Conservation (phyloP, 2,329 filamentous ascomycete genomes). For the Colletotrichum sp. region DNA sequence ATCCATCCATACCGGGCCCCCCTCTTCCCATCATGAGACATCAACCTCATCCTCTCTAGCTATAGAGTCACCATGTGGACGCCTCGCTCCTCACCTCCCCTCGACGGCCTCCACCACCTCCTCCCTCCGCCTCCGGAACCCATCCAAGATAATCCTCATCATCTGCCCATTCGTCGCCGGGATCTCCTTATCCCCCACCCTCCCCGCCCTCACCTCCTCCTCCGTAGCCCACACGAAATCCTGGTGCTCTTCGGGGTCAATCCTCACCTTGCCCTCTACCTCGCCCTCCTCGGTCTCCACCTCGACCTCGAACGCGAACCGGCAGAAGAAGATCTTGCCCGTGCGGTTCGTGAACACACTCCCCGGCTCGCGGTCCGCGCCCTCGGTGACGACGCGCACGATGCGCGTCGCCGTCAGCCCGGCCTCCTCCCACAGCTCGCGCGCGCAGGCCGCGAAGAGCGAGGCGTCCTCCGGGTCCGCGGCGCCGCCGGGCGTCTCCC, state of each 20-base stretch:
- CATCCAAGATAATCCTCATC: constrained; percentile 32
- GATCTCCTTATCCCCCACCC: constrained; percentile 30
- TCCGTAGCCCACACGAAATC: constrained; percentile 46
- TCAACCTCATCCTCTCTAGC: background rate
- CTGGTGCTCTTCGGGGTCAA: too few relatives aligned
- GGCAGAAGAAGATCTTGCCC: constrained; percentile 32
- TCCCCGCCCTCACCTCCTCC: constrained; percentile 36
- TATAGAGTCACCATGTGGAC: background rate
- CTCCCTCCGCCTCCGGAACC: constrained; percentile 30
- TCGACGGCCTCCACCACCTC: background rate
- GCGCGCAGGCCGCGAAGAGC: constrained; percentile 47
- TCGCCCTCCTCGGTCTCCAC: constrained; percentile 25
- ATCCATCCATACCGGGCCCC: background rate
- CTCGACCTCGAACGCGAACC: constrained; percentile 39
- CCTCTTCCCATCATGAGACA: background rate
- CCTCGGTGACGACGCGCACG: constrained; percentile 31
- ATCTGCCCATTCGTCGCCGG: constrained; percentile 31
- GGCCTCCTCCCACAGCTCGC: constrained; percentile 55
- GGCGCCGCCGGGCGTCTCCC: constrained; percentile 57
- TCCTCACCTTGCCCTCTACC: constrained; percentile 27
- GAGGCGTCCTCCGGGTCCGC: constrained; percentile 45
- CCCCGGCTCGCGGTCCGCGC: constrained; percentile 23
- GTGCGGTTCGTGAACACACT: constrained; percentile 38
- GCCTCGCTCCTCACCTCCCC: background rate
- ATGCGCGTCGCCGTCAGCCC: constrained; percentile 39